These are phyloP conservation scores for Eleusine coracana DNA, from an alignment of 176 grass and related monocot species.

Conservation along the genomic window DNA sequence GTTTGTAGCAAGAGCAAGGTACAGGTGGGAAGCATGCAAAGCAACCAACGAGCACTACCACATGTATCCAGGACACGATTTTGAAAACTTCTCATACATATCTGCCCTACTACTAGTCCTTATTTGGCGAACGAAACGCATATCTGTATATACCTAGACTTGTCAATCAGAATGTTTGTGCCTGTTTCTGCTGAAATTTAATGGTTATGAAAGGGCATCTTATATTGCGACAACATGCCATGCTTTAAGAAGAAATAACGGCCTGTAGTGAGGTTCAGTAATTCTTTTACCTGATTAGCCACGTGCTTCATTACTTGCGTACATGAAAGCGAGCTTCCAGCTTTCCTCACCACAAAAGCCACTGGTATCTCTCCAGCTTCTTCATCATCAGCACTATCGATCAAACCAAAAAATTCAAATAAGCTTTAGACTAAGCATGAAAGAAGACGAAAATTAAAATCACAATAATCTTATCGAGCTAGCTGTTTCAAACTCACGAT, in stretches of 20 bases:
- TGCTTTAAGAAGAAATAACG: constrained; percentile 13
- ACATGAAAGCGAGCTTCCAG: constrained; percentile 68
- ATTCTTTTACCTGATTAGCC: constrained; percentile 72
- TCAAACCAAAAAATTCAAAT: constrained; percentile 23
- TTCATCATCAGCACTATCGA: constrained; percentile 65
- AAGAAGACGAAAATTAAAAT: neutral
- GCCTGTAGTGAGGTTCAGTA: neutral
- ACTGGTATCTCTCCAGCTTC: constrained; percentile 92
- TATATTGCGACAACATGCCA: neutral
- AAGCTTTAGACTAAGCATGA: constrained; percentile 2
- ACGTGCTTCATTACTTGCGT: constrained; percentile 76
- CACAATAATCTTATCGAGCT: neutral
- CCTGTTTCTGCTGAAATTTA: neutral
- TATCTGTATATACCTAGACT: constrained; percentile 2
- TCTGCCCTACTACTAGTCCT: neutral
- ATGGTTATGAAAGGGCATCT: neutral
- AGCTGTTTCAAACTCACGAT: constrained; percentile 56
- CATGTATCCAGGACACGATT: neutral
- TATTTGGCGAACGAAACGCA: neutral
- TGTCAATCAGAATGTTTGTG: constrained; percentile 7
- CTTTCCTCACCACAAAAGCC: constrained; percentile 75
- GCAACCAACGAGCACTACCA: neutral
- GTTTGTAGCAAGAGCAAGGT: neutral
- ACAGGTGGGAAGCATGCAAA: constrained; percentile 26
- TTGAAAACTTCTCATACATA: constrained; percentile 29